Evolutionary conservation across 2,329 filamentous ascomycete genomes (phyloP), one percentile per base, ranked within the genome.

Genomic region (Botryotinia globosa): DNA sequence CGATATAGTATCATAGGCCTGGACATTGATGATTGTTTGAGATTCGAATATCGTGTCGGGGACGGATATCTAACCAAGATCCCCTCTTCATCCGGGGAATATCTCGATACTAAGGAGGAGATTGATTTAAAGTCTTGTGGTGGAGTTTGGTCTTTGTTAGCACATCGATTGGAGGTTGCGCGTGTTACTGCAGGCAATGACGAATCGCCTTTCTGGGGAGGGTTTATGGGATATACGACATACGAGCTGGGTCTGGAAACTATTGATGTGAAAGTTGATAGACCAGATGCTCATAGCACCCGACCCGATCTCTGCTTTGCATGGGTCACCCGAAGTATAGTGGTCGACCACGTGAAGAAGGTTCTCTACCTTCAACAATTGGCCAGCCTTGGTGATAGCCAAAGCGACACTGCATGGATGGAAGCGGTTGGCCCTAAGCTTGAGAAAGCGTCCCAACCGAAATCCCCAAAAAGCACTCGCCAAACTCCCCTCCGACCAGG

Each of bases 1-100:
- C 84, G 89, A 64, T 92, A 89, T 79, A 94, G 91, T 79, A 93
- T 97, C 75, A 86, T 97, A 69, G 92, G 90, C 0, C 82, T 94
- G 0, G 85, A 90, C 16, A 85, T 91, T 1, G 84, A 85, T 25
- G 81, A 87, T 48, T 86, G 89, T 0, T 76, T 87, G 74, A 86
- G 85, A 10, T 78, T 91, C n/a, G 86, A 90, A 76, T 87, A 91
- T 75, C 85, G 84, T 39, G 84, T 85, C 3, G 86, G 85, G 1
- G 83, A 86, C n/a, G 74, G 81, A 29, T 68, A 66, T 22, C 70
- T 80, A 7, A 75, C 65, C 25, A 66, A 70, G 10, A 62, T 76
- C 34, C 66, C 70, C 48, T 71, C 74, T 51, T 37, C 37, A 44
- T 29, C 39, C 12, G 29, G 61, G 12, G 44, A 69, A 61, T 39